Evolutionary conservation across 2,329 filamentous ascomycete species (phyloP), one percentile per base, ranked within the genome.

Genomic region (Stemphylium lycopersici): DNA sequence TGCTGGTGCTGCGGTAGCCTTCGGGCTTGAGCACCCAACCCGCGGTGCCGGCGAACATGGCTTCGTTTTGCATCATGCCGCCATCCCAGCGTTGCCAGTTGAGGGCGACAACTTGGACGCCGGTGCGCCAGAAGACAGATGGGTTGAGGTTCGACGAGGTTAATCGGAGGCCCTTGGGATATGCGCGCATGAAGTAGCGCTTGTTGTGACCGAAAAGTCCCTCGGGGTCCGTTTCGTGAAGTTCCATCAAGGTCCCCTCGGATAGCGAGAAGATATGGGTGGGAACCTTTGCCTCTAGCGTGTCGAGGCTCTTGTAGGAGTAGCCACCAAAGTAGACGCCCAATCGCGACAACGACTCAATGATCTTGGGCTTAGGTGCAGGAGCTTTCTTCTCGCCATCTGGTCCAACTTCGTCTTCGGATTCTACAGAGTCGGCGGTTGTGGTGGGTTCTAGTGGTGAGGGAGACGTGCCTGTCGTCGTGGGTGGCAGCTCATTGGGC

Each of bases 41-140:
- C 37, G 84, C 79, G 45, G 90, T 89, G 8, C 87, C 90, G 1
- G 86, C 84, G 75, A 96, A 96, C 91, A 96, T 95, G 64, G 86
- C 93, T 69, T 95, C 88, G 70, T 97, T 97, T 12, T 96, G 83
- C 93, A 97, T 97, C 88, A 96, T 96, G 29, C 91, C 92, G 64
- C 91, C 89, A 68, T 97, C 92, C 74, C 90, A 87, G 57, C 87
- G 88, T 75, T 98, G 93, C 91, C 93, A 98, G 77, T 97, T 97
- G 56, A 98, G 80, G 0, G 93, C 93, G 1, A 96, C 91, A 64
- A 97, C 88, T 75, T 97, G 93, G 3, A 96, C 88, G 12, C 93
- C 93, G 61, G 90, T 88, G 29, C 91, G 84, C 93, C 93, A 97
- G 75, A 93, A 95, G 3, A 88, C 82, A 0, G 87, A 84, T 4